Evolutionary conservation across 148 eudicot species (phyloP).

Genomic region (Gaultheria prostrata): DNA sequence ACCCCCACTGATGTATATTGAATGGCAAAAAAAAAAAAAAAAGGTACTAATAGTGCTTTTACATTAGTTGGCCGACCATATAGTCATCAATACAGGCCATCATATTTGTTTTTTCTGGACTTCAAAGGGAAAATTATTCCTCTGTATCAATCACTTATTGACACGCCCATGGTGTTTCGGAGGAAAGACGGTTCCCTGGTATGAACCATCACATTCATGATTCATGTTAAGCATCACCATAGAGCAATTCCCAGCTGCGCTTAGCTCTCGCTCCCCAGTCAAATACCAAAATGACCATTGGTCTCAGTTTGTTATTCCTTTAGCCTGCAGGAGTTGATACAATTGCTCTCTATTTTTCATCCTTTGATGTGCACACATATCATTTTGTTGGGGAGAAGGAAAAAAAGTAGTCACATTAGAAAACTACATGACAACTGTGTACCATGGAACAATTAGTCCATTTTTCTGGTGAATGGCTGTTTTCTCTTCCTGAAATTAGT

Average conservation of each 20-base stretch:
- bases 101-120: background rate
- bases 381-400: background rate
- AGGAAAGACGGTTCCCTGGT: background rate
- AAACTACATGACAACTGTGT: background rate
- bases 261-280: background rate
- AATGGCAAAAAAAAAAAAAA: too few relatives aligned
- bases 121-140: background rate
- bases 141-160: background rate
- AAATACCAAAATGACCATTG: background rate
- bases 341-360: background rate
- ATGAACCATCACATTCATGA: background rate
- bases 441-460: background rate
- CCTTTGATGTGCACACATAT: background rate
- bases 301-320: background rate
- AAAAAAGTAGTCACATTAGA: background rate
- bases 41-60: too few relatives aligned
- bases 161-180: background rate
- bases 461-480: background rate
- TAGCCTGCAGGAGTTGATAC: background rate
- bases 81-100: background rate
- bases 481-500: background rate
- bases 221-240: background rate
- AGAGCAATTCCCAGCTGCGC: background rate
- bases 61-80: background rate
- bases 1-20: too few relatives aligned